Evolutionary conservation across 164 flowering plant genomes (phyloP), one percentile per base, ranked within the genome.

Genomic region (Nymphaea colorata): DNA sequence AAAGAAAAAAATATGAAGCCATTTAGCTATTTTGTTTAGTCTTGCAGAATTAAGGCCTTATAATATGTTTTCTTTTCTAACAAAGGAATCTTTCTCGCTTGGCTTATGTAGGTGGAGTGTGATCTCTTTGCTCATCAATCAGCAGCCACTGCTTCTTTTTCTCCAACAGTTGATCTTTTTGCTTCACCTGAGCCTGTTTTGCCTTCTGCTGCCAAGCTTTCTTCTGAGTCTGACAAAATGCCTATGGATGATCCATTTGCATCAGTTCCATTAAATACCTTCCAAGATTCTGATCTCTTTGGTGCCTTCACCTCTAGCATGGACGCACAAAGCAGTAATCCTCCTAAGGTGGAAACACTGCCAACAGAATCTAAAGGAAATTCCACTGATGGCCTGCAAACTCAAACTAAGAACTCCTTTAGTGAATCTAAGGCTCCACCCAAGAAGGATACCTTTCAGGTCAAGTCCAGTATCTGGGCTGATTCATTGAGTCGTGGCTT

Each of bases 391-490:
- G 79, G 69, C 62, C 67, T 60, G 47, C 67, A 69, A 60, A 66
- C 72, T 68, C 61, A 69, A 66, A 76, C 68, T 65, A 79, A 47
- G 64, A 83, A 74, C 36, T 59, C 79, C 64, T 67, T 74, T 57
- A 44, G 68, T 64, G 85, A 81, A 59, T 67, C 83, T 4, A 78
- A 69, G 60, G 44, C 85, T 74, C 76, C 70, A 68, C 73, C 76
- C 15, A 87, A 82, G 82, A 88, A 87, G 87, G 86, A 77, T 57
- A 42, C 75, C 69, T 95, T 95, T 79, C 91, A 89, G 75, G 93
- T 95, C 71, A 95, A 90, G 75, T 95, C 99, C 67, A 98, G 98
- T 79, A 86, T 95, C 67, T 95, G 98, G 99, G 96, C 99, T 8
- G 99, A 95, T 85, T 87, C 98, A 61, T 79, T 95, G 61, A 89